Conservation (phyloP, 106 monocot genomes). For the Dendrobium chrysotoxum region DNA sequence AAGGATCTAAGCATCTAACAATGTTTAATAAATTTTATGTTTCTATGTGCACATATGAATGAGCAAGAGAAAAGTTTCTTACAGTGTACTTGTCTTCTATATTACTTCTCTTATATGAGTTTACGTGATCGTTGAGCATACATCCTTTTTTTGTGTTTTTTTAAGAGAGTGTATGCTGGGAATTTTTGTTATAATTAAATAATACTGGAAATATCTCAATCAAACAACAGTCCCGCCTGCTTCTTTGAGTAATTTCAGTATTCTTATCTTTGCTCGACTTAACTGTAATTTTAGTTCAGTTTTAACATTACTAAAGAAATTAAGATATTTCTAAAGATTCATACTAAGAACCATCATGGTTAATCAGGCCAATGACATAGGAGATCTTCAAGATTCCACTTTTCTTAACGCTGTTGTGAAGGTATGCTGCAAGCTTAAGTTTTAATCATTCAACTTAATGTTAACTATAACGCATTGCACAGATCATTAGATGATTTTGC, state of each 20-base stretch:
- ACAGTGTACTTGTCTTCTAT: not conserved
- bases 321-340: slow-evolving; percentile 1
- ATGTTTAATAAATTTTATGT: too few species aligned
- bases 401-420: slow-evolving; percentile 97
- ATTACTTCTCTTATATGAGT: not conserved
- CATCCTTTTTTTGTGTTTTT: not conserved
- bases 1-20: not conserved
- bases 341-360: slow-evolving; percentile 1
- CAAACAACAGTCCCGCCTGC: not conserved
- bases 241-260: not conserved
- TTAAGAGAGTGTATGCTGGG: not conserved
- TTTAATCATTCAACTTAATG: not conserved
- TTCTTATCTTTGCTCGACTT: not conserved
- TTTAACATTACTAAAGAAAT: not conserved
- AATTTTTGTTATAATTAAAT: not conserved
- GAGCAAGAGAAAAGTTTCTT: not conserved
- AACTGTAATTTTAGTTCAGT: not conserved
- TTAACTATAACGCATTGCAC: not conserved
- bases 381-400: slow-evolving; percentile 60
- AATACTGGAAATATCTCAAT: not conserved
- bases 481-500: not conserved
- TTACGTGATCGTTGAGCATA: too few species aligned
- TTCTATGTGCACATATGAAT: not conserved
- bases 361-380: slow-evolving; percentile 50
- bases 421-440: slow-evolving; percentile 32